A percentile compares a stretch with the other conserved stretches of the same genome.
Conservation (phyloP, 2,329 filamentous ascomycete species). For the Hymenoscyphus fructigenus region DNA sequence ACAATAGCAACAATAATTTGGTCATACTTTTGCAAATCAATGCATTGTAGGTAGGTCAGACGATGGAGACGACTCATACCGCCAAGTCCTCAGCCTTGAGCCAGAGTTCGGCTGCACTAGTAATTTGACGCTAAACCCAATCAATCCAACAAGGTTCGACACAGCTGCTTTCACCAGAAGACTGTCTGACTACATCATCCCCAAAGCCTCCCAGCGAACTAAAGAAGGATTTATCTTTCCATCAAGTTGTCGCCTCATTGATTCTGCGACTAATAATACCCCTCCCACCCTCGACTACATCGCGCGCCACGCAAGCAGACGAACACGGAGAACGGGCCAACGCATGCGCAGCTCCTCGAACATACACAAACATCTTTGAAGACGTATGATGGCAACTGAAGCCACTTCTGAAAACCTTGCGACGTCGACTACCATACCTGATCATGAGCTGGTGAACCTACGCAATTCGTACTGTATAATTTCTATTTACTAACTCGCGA, state of each 20-base stretch:
- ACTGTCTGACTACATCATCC: not conserved
- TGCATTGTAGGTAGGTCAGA: not conserved
- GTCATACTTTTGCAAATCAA: not conserved
- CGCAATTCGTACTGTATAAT: not conserved
- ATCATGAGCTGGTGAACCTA: constrained; percentile 36
- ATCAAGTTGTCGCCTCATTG: constrained; percentile 17
- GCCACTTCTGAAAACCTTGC: constrained; percentile 51
- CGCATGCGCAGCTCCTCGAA: constrained; percentile 36
- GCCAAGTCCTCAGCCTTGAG: constrained; percentile 3
- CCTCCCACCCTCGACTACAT: not conserved
- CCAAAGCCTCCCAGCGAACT: constrained; percentile 13
- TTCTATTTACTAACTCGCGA: constrained; percentile 26
- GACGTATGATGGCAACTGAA: constrained; percentile 67
- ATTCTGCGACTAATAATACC: constrained; percentile 15
- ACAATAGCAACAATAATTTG: not conserved
- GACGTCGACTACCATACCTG: constrained; percentile 30
- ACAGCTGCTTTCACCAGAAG: not conserved
- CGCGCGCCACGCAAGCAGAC: constrained; percentile 20
- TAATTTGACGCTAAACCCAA: constrained; percentile 7
- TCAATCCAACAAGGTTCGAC: not conserved
- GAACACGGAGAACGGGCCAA: constrained; percentile 29
- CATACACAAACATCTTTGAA: constrained; percentile 38
- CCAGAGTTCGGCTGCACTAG: not conserved
- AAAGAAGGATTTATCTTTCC: constrained; percentile 18
- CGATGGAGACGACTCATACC: not conserved